These are phyloP conservation scores for Botryotinia convoluta DNA, from an alignment of 2,329 filamentous ascomycete genomes.

Conservation along the genomic window DNA sequence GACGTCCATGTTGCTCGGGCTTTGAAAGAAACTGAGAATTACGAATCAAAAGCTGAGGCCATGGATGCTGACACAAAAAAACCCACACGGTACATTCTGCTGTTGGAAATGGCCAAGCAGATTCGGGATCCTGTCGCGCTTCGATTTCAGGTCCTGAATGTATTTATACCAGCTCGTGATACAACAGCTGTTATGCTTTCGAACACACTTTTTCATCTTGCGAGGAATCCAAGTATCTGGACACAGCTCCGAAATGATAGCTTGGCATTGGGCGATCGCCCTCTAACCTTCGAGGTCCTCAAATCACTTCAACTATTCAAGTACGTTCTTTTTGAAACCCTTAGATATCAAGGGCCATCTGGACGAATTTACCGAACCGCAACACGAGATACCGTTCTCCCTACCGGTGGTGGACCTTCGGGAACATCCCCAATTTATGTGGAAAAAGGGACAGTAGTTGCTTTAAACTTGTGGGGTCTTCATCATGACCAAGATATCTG, in stretches of 20 bases:
- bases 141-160: constrained; percentile 14
- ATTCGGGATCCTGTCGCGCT: constrained; percentile 18
- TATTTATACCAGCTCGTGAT: constrained; percentile 15
- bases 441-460: constrained; percentile 27
- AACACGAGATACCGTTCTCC: constrained; percentile 41
- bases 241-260: constrained; percentile 7
- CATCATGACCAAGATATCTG: constrained; percentile 38
- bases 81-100: constrained; percentile 12
- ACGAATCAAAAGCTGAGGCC: background rate
- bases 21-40: background rate
- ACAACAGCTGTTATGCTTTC: constrained; percentile 7
- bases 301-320: constrained; percentile 7
- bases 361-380: constrained; percentile 33
- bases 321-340: constrained; percentile 7
- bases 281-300: constrained; percentile 10
- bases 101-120: constrained; percentile 19
- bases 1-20: constrained; percentile 12
- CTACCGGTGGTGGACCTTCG: constrained; percentile 36
- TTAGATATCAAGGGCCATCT: constrained; percentile 1
- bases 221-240: constrained; percentile 9
- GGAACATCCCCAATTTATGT: constrained; percentile 34
- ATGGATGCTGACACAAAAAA: background rate
- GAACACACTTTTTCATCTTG: constrained; percentile 15
- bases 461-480: constrained; percentile 30
- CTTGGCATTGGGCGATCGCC: background rate